phyloP scores from a whole-genome alignment of 257 asterid genomes.

The Gynochthodes officinalis region DNA sequence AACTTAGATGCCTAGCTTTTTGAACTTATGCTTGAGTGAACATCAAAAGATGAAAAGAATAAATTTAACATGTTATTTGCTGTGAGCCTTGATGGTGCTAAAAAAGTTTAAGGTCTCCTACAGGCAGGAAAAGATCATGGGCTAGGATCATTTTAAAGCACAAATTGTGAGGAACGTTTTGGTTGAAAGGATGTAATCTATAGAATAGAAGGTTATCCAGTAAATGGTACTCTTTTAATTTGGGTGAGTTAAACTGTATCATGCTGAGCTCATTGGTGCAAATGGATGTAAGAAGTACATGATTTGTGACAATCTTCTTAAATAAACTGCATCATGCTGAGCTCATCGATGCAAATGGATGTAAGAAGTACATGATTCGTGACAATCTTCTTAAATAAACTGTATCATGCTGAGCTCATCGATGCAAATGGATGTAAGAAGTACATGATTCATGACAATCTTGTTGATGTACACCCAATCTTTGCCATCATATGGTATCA shows the following conservation, averaged over 20 bases:
- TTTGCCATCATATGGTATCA: not conserved
- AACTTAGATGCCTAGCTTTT: conserved; percentile 2
- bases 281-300: too few relatives aligned
- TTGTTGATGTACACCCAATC: not conserved
- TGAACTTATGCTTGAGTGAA: not conserved
- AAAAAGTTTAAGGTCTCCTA: not conserved
- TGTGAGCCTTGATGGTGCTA: not conserved
- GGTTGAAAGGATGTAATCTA: not conserved
- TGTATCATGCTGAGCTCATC: too few relatives aligned
- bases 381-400: too few relatives aligned
- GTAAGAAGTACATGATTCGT: too few relatives aligned
- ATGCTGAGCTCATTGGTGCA: too few relatives aligned
- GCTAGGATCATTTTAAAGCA: not conserved
- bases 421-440: not conserved
- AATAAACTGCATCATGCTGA: too few relatives aligned
- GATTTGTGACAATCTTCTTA: too few relatives aligned
- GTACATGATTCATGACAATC: not conserved
- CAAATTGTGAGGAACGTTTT: not conserved
- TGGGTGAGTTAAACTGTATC: not conserved
- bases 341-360: too few relatives aligned
- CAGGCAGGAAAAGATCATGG: not conserved
- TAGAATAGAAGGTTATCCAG: not conserved
- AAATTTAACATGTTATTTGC: not conserved
- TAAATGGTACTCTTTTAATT: not conserved
- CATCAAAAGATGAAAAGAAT: not conserved